Base-by-base conservation (phyloP, 306 rosid species). In the Rosa multiflora region DNA sequence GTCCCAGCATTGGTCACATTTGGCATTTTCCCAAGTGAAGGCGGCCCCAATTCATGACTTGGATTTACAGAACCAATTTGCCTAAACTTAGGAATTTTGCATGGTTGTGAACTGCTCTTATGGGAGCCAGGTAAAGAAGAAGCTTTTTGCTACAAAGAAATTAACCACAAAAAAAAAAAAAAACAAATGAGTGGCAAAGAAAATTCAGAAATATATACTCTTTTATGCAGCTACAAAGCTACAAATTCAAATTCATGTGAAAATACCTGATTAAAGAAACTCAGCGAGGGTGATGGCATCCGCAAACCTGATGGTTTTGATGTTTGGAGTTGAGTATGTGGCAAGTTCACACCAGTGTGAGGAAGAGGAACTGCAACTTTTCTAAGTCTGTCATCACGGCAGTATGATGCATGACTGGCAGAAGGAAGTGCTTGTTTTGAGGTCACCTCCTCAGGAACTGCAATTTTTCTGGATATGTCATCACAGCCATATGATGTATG, bases 231-330 rank as follows among this genome's bases (percentile, higher is more conserved):
- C 72, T 51, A 48, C 17, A 55, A 37, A 47, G 47, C 75, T 58
- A 56, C 70, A 85, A 75, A 81, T 64, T 77, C 26, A 67, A 48
- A 67, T 39, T 48, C 72, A 55, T 70, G 53, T 53, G 67, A 76
- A 39, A 67, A 83, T 83, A 95, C 99, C 88, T 87, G 95, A 80
- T 88, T 80, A 72, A 95, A 95, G 86, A 85, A 95, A 79, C 90
- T 88, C 82, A 95, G 74, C 2, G 99, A 92, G 40, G 99, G 99
- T 78, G 99, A 91, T 75, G 99, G 99, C 99, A 85, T 92, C 84
- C 99, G 84, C 71, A 92, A 80, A 85, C 98, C 94, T 52, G 99
- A 92, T 56, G 89, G 92, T 81, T 88, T 95, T 80, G 86, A 77
- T 17, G 86, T 68, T 76, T 78, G 93, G 42, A 72, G 58, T 61